Evolutionary conservation across 495 filamentous ascomycete genomes (phyloP), one percentile per base, ranked within the genome.

Genomic region (Melanomma pulvis-pyrius): DNA sequence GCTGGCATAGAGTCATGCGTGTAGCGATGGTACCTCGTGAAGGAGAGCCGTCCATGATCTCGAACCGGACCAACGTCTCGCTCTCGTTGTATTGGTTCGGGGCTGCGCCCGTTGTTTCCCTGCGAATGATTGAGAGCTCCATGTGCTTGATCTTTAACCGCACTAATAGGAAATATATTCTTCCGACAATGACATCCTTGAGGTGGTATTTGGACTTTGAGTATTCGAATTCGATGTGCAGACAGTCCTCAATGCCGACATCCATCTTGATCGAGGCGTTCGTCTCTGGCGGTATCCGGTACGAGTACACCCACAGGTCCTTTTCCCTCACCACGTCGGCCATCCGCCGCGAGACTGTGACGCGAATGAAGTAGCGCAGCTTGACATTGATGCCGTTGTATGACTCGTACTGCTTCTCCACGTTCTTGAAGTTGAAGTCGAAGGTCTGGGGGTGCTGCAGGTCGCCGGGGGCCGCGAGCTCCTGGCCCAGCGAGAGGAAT

Each of bases 71-170:
- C 73, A 99, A 80, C 15, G 94, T 99, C 80, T 99, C 94, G 78
- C 92, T 97, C 82, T 99, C 94, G 77, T 99, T 98, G 77, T 99
- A 99, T 76, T 99, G 96, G 78, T 99, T 99, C n/a, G 94, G 94
- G n/a, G 94, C 90, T 2, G 91, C 92, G 19, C 94, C 94, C 7
- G 94, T 98, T 5, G 94, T 98, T 79, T 99, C 94, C 67, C 94
- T 83, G 70, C 94, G 87, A 74, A 99, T 99, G 71, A 99, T 99
- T 64, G 91, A 94, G 52, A 99, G 79, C 81, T 99, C 94, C 94
- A 99, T 99, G 78, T 99, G 96, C 81, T 97, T 97, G 78, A 99
- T 99, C 86, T 99, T 99, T 75, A 99, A 83, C 74, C 94, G 87
- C 66, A 99, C 94, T 26, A 99, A 84, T 69, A 99, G 81, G 81